Evolutionary conservation across 257 asterid species (phyloP).

Genomic region (Solanum habrochaites): DNA sequence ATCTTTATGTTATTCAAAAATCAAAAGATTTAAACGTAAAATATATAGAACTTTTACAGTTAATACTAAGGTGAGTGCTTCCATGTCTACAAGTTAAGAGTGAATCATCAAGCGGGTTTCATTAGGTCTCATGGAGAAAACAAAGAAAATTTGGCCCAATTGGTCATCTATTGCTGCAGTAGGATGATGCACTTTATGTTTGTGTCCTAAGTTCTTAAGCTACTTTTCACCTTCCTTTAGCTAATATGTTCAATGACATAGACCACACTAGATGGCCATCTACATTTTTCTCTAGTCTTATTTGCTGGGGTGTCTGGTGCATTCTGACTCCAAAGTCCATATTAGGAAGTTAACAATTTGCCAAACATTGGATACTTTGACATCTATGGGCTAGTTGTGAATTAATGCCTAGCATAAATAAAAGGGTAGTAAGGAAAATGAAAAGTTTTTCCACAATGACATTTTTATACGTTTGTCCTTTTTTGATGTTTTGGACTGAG

Average conservation of each 20-base stretch:
- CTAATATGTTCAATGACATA: neutral
- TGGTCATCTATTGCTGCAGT: neutral
- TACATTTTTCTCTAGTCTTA: neutral
- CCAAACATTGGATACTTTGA: neutral
- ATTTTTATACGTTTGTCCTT: neutral
- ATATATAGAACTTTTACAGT: neutral
- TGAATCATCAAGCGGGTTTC: neutral
- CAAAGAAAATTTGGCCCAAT: neutral
- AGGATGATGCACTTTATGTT: neutral
- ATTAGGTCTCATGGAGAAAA: neutral
- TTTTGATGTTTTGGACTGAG: neutral
- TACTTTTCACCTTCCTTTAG: neutral
- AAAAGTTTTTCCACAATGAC: neutral
- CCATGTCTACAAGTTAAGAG: neutral
- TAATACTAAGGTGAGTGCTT: neutral
- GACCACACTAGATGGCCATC: neutral
- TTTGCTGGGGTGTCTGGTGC: neutral
- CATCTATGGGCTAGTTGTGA: neutral
- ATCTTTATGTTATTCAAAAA: neutral
- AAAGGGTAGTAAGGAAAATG: neutral
- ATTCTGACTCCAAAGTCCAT: neutral
- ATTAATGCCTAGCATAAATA: neutral
- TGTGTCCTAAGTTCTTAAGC: neutral
- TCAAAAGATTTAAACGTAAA: neutral
- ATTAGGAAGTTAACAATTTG: neutral